Base-by-base conservation (phyloP, 2,329 filamentous ascomycete species). In the Epichloe scottii region DNA sequence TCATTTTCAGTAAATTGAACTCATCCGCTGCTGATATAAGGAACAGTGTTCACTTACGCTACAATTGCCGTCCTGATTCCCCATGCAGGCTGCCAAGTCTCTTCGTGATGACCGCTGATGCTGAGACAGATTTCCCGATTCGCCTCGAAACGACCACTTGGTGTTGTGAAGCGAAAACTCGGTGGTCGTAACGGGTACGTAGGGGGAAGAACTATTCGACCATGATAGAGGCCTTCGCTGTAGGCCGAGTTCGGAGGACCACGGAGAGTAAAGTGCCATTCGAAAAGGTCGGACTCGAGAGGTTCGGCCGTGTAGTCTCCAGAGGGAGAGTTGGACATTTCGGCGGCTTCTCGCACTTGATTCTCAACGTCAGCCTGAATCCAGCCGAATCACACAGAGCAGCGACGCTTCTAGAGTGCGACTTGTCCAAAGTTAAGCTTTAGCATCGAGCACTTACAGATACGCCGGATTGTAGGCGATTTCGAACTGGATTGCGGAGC, bases 21-120 rank as follows among this genome's bases (percentile, higher is more conserved):
- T 3, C 17, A 17, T 14, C 19, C 3, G 5, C 10, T 6, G 14
- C 17, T 8, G 2, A 7, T n/a, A 15, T n/a, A 11, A 8, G 19
- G 21, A 3, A 10, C 37, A 4, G 10, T 26, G 21, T 23, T n/a
- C 12, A 59, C 66, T 39, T 63, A 71, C 70, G 81, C 81, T 41
- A 83, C 78, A 6, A 98, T 71, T 15, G 93, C 91, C 4, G 93
- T 97, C 53, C 93, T 78, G 10, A 98, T 85, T 0, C 93, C 93
- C 93, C 93, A 98, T 0, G 93, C 93, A 0, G 93, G 93, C 75
- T 96, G 91, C 93, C 93, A 98, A 15, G 88, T 95, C 72, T 97
- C 93, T 67, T 97, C 93, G 69, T 98, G 93, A 68, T 96, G 91
- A 2, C 90, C 91, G 49, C 82, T 87, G 61, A 97, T 98, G 61